Base-by-base conservation (phyloP, 2,329 filamentous ascomycete genomes). In the Arthroderma sp. region DNA sequence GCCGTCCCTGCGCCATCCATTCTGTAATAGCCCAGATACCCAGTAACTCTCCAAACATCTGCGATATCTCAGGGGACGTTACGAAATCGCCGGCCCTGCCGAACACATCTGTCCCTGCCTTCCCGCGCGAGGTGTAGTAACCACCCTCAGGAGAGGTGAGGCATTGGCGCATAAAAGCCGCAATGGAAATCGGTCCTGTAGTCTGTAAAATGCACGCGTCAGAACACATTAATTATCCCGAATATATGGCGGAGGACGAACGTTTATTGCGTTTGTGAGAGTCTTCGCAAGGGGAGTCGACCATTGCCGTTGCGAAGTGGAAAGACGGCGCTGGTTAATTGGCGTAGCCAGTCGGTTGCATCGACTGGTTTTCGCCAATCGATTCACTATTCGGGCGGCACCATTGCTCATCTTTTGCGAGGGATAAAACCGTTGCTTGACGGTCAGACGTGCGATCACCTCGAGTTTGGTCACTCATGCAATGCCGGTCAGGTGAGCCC, bases 111-210 rank as follows among this genome's bases (percentile, higher is more conserved):
- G 80, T 76, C 15, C 75, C 80, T 34, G 50, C 42, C 27, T 46
- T 47, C 48, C 81, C 73, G 27, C 79, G 77, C 4, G 81, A 77
- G 0, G 87, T 96, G 66, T 98, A 98, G 68, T 98, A 98, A 44
- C 91, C 91, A 47, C 86, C 87, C 34, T 86, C 68, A 49, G 91
- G 85, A 7, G 85, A 84, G 1, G 91, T 98, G 51, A 98, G 77
- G 62, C 89, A 95, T 81, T 96, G 94, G 60, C 91, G 88, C 91
- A 98, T 98, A 63, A 88, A 98, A 43, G 86, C 82, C 4, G 91
- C 88, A 49, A 98, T 76, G 1, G 91, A 85, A 29, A 96, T 80
- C 3, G 91, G 89, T 0, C 91, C 91, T 7, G 91, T 96, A 36
- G 82, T 78, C 79, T 84, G 53, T 10, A 42, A 50, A 38, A 50